Evolutionary conservation across 495 filamentous ascomycete species (phyloP), one percentile per base, ranked within the genome.

Genomic region (Penicillium cataractarum): DNA sequence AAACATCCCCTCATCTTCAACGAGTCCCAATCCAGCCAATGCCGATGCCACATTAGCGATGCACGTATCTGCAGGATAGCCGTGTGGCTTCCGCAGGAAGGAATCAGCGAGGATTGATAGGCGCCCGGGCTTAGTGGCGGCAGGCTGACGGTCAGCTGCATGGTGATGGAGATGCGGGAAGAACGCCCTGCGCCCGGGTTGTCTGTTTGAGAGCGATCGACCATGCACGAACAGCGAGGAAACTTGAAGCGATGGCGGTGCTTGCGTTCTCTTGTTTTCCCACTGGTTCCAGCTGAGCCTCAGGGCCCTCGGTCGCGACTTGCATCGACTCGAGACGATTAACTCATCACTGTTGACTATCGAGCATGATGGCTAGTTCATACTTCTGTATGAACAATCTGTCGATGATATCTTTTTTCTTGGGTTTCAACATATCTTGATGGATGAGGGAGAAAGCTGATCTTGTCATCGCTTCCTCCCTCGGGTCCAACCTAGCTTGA

Each of bases 381-480:
- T 27, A 22, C 24, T 26, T 6, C 24, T 7, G 19, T 19, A 27
- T 17, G 22, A 19, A 2, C 10, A 49, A 1, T 27, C 22, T 4
- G 21, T 13, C 24, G 46, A 27, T 19, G 46, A 49, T 27, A 27
- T 9, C 22, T 15, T 49, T 49, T 10, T 5, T 17, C 6, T 10
- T 27, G 22, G 12, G 22, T 12, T 49, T 49, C 22, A 49, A 26
- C 17, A 49, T 7, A 9, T 49, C 46, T 29, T 50, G 46, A 50
- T n/a, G 24, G 46, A 50, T 13, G 46, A 50, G 46, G 46, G 46
- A 48, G 24, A 50, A 50, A 50, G 46, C 46, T 12, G 6, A 29
- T 46, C 8, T 12, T 22, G 9, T 13, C 13, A n/a, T 50, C 46
- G 46, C 46, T 50, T 50, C 46, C 46, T 50, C 24, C 46, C 46